These are phyloP conservation scores for Hirsutella thompsonii DNA, from an alignment of 2,329 filamentous ascomycete species.

Conservation along the genomic window DNA sequence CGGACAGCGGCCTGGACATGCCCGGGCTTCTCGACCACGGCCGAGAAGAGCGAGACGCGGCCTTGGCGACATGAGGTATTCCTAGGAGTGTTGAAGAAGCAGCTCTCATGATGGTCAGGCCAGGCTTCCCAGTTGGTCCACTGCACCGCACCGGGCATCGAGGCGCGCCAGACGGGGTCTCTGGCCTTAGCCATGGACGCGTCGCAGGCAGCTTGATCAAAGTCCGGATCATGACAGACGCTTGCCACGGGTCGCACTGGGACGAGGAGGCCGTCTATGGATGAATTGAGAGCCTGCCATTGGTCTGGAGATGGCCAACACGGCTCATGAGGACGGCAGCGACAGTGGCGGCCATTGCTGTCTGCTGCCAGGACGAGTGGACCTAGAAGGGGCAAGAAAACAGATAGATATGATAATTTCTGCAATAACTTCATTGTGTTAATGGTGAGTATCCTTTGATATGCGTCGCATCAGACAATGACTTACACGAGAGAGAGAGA, in stretches of 20 bases:
- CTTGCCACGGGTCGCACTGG: conserved; percentile 35
- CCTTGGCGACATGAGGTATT: conserved; percentile 18
- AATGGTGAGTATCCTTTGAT: background rate
- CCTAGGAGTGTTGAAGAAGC: conserved; percentile 17
- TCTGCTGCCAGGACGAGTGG: background rate
- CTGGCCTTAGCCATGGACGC: conserved; percentile 15
- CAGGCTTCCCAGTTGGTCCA: conserved; percentile 25
- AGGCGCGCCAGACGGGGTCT: conserved; percentile 20
- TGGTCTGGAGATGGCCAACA: conserved; percentile 32
- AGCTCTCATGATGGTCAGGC: conserved; percentile 19
- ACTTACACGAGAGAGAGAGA: no score
- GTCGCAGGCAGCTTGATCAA: conserved; percentile 27
- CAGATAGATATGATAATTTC: background rate
- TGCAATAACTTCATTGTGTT: background rate
- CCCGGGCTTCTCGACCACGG: conserved; percentile 14
- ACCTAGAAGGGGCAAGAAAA: background rate
- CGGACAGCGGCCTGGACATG: conserved; percentile 23
- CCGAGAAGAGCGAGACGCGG: conserved; percentile 22
- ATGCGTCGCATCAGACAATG: no score
- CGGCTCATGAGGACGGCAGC: conserved; percentile 32
- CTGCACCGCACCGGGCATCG: conserved; percentile 20
- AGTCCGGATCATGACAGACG: conserved; percentile 32
- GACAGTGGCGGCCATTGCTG: conserved; percentile 16
- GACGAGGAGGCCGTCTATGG: conserved; percentile 34
- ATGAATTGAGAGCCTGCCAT: conserved; percentile 36